These are phyloP conservation scores for Claviceps lovelessii DNA, from an alignment of 2,329 filamentous ascomycete species.

Conservation along the genomic window DNA sequence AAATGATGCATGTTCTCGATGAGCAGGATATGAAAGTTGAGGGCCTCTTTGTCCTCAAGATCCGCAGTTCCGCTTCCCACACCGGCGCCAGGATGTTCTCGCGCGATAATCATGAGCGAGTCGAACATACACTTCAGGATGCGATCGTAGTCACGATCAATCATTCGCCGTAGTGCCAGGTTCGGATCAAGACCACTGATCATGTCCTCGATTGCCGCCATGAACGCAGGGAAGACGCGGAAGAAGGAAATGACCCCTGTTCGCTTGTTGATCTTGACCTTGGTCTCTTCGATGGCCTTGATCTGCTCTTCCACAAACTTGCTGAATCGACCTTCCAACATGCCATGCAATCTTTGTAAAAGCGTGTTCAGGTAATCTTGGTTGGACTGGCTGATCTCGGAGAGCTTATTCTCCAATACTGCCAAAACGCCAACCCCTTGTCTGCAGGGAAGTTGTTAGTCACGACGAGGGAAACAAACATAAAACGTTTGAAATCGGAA, in stretches of 20 bases:
- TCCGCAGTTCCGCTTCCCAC: conserved; percentile 32
- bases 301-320: conserved; percentile 93
- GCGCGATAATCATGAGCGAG: conserved; percentile 83
- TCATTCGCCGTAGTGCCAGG: conserved; percentile 54
- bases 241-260: conserved; percentile 95
- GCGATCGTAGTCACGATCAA: conserved; percentile 77
- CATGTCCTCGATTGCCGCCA: conserved; percentile 72
- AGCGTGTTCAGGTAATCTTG: conserved; percentile 78
- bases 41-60: conserved; percentile 82
- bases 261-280: conserved; percentile 97
- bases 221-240: conserved; percentile 80
- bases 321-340: conserved; percentile 60
- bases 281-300: conserved; percentile 90
- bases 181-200: conserved; percentile 43
- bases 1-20: conserved; percentile 99
- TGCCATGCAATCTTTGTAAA: conserved; percentile 65
- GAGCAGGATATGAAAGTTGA: conserved; percentile 92
- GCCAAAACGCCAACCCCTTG: conserved; percentile 83
- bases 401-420: conserved; percentile 63
- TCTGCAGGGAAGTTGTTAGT: conserved; percentile 25
- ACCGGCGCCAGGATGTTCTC: conserved; percentile 44
- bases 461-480: neutral
- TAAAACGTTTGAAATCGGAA: neutral
- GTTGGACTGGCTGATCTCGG: conserved; percentile 73
- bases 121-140: conserved; percentile 96